Conservation (phyloP, 1,284 basidiomycete genomes). For the Testicularia cyperi region DNA sequence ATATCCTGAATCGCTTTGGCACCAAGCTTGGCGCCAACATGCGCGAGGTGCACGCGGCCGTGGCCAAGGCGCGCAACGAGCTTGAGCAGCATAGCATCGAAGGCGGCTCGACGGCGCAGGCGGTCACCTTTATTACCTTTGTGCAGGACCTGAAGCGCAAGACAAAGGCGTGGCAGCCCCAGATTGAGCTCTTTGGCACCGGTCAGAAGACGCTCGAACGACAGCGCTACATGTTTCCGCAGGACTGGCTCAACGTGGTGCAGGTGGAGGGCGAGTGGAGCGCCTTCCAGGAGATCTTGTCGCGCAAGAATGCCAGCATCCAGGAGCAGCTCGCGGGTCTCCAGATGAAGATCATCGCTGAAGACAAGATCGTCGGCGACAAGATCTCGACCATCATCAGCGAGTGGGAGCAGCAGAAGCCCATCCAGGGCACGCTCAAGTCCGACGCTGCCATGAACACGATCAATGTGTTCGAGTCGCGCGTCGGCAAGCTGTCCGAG, state of each 20-base stretch:
- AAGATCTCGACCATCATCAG: conserved; percentile 72
- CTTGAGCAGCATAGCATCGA: conserved; percentile 83
- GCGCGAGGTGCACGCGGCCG: conserved; percentile 92
- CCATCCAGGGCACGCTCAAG: conserved; percentile 91
- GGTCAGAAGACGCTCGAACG: conserved; percentile 96
- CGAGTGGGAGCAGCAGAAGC: conserved; percentile 94
- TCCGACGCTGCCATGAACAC: conserved; percentile 93
- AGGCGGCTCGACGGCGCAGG: conserved; percentile 76
- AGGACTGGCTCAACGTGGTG: conserved; percentile 97
- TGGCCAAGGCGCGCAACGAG: conserved; percentile 88
- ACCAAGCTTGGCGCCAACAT: conserved; percentile 86
- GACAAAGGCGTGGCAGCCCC: conserved; percentile 93
- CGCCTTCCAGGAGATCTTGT: conserved; percentile 95
- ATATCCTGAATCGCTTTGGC: conserved; percentile 88
- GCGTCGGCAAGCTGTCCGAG: conserved; percentile 83
- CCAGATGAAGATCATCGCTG: conserved; percentile 97
- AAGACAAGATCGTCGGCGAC: conserved; percentile 87
- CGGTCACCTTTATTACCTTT: conserved; percentile 98
- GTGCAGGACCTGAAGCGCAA: conserved; percentile 98
- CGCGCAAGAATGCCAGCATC: conserved; percentile 95
- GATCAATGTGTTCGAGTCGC: conserved; percentile 89
- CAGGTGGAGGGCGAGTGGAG: conserved; percentile 97
- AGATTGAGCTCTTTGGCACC: conserved; percentile 87
- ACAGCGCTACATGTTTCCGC: conserved; percentile 92
- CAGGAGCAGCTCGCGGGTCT: conserved; percentile 95